Base-by-base conservation (phyloP, 441 rosid genomes). In the Manihot esculenta region DNA sequence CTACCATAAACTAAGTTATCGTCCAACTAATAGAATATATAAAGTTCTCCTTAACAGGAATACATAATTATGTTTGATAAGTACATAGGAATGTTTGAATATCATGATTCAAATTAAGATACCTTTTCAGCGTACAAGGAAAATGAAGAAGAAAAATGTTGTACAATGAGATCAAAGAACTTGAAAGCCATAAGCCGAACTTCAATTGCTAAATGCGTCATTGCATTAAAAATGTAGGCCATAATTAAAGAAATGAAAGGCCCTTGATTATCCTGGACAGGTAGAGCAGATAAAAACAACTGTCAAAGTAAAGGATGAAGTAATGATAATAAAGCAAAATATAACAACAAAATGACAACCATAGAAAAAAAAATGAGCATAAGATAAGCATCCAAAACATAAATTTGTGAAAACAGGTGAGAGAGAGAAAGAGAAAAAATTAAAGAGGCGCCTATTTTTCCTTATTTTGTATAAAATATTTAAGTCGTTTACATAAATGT, bases 101-200 rank as follows among this genome's bases (percentile, higher is more conserved):
- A 75, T 47, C 51, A 65, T 54, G 50, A 49, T 50, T 44, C 62
- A 69, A 27, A 61, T 48, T 61, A 69, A 73, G 45, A 64, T 77
- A 91, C 96, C 97, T 93, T 88, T 72, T 91, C 97, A 70, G 93
- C 87, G 78, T 90, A 73, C 54, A 86, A 45, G 63, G 87, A 84
- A 73, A 93, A 91, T 57, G 89, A 74, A 69, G 89, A 80, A 23
- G 96, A 90, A 79, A 89, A 67, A 74, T 81, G 78, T 68, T 88
- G 38, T 33, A 33, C 38, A 33, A 33, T 33, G 38, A 33, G 38
- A 33, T 33, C 38, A 33, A 33, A 33, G 6, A 33, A 33, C 38
- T 33, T 33, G 38, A 33, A 33, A 33, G 38, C 38, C 38, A 33
- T 33, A 33, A 33, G 38, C 6, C 38, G 38, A 33, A 33, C 38